A percentile compares a stretch with the other conserved stretches of the same genome.
These are phyloP conservation scores for Oligophagozyma castellii DNA, from an alignment of 1,139 yeast genomes.

Conservation along the genomic window DNA sequence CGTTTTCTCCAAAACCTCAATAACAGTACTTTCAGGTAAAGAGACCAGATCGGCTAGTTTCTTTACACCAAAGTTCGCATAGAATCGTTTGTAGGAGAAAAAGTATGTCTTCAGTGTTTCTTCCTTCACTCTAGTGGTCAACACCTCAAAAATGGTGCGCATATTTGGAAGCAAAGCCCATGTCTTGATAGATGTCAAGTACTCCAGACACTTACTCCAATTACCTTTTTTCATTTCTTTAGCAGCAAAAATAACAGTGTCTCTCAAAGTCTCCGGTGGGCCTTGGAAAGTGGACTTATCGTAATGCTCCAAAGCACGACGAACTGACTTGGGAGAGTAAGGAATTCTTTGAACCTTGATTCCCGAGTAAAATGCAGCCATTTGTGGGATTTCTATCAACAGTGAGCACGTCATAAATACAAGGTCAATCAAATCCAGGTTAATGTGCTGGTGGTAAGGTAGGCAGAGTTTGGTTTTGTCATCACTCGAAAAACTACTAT, in stretches of 20 bases:
- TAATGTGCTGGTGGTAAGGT: conserved; percentile 98
- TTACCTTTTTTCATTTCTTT: conserved; percentile 80
- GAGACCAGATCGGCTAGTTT: conserved; percentile 57
- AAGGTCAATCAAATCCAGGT: conserved; percentile 86
- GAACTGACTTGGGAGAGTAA: conserved; percentile 61
- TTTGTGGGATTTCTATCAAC: conserved; percentile 81
- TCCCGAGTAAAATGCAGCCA: conserved; percentile 46
- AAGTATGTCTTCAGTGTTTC: conserved; percentile 87
- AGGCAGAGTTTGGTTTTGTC: conserved; percentile 57
- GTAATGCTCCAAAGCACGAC: conserved; percentile 83
- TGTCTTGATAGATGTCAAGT: conserved; percentile 66
- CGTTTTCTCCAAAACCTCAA: conserved; percentile 57
- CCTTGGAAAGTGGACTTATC: conserved; percentile 94
- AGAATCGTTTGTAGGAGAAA: conserved; percentile 69
- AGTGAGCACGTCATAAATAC: conserved; percentile 85
- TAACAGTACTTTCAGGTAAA: conserved; percentile 41
- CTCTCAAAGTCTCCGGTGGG: conserved; percentile 95
- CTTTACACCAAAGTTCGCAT: conserved; percentile 57
- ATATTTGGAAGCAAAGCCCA: conserved; percentile 77
- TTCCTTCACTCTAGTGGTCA: conserved; percentile 65
- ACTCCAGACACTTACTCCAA: conserved; percentile 67
- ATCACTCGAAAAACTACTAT: conserved; percentile 27
- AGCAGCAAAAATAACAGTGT: conserved; percentile 87
- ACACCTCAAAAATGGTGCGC: conserved; percentile 51
- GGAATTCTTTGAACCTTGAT: conserved; percentile 53